Base-by-base conservation (phyloP, 192 early-diverging fungal genomes). In the Chytriomyces sp. region DNA sequence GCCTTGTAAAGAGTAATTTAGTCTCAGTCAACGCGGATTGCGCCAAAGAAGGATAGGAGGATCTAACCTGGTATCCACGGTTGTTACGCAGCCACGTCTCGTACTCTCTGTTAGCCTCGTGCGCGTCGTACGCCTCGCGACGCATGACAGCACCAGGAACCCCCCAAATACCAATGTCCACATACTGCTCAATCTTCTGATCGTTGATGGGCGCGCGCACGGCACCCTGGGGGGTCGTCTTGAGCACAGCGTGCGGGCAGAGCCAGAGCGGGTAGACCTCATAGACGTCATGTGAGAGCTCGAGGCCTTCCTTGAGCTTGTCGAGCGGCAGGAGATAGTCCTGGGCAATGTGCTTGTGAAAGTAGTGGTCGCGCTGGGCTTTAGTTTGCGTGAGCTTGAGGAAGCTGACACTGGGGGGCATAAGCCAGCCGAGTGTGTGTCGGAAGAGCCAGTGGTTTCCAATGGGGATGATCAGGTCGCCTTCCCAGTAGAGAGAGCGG, bases 131-230 rank as follows among this genome's bases (percentile, higher is more conserved):
- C 22, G 12, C 34, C 55, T 74, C 71, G 37, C 66, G 64, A 52
- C 72, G 67, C 10, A 12, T 26, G 8, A 65, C 72, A 2, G 71
- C 28, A 12, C 55, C 72, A 14, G 80, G 80, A 26, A 70, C 73
- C 63, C 80, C 80, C 57, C 74, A 81, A 34, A 73, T 74, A 73
- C 80, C 80, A 49, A 81, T 55, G 62, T 81, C 80, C 17, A 78
- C 72, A 53, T 73, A 81, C 64, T 75, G 70, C 57, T 80, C 72
- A 62, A 75, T 59, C 57, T 59, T 34, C 17, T 31, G 19, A 36
- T 40, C 49, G 62, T 61, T 44, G 61, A 62, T 19, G 8, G 73
- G 68, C 28, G 73, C 76, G 12, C 68, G 67, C 17, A 72, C 5
- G 26, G 76, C 63, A 32, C 63, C 71, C 39, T 77, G 62, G 7